Percentiles rank a stretch among this genome's conserved stretches.
phyloP scores from a whole-genome alignment of 140 eudicot genomes.

The Cichorium intybus region DNA sequence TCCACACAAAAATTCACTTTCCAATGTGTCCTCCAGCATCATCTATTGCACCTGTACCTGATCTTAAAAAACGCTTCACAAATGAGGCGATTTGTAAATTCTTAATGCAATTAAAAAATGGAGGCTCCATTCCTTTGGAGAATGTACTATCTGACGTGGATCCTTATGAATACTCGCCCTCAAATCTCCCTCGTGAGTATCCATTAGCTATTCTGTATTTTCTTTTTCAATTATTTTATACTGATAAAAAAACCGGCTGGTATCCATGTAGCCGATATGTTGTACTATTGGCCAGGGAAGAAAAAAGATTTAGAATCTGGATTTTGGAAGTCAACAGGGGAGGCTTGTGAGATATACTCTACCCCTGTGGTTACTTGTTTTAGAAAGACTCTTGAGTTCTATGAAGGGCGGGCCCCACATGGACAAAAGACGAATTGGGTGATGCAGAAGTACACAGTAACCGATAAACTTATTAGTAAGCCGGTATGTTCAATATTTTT shows the following conservation, averaged over 20 bases:
- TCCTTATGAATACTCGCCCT: conserved; percentile 55
- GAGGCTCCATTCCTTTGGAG: conserved; percentile 36
- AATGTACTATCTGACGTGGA: conserved; percentile 46
- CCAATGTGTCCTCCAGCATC: conserved; percentile 62
- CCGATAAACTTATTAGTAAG: conserved; percentile 26
- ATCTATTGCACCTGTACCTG: conserved; percentile 23
- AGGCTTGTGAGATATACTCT: conserved; percentile 45
- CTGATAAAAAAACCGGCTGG: conserved; percentile 5
- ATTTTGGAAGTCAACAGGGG: conserved; percentile 60
- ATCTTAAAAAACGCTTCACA: conserved; percentile 28
- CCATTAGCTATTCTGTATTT: neutral
- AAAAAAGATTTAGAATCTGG: conserved; percentile 41
- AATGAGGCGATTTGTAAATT: conserved; percentile 36
- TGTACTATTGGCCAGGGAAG: conserved; percentile 41
- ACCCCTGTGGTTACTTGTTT: conserved; percentile 53
- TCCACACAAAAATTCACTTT: conserved; percentile 3
- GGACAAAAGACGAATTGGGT: conserved; percentile 61
- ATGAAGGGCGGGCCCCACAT: conserved; percentile 40
- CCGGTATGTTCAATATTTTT: conserved; percentile 33
- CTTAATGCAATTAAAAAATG: conserved; percentile 25
- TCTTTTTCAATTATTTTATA: neutral
- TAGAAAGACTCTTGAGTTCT: conserved; percentile 60
- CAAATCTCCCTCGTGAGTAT: conserved; percentile 62
- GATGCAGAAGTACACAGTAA: conserved; percentile 66
- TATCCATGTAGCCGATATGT: conserved; percentile 41